Base-by-base conservation (phyloP, 164 flowering plant genomes). In the Buxus sempervirens region DNA sequence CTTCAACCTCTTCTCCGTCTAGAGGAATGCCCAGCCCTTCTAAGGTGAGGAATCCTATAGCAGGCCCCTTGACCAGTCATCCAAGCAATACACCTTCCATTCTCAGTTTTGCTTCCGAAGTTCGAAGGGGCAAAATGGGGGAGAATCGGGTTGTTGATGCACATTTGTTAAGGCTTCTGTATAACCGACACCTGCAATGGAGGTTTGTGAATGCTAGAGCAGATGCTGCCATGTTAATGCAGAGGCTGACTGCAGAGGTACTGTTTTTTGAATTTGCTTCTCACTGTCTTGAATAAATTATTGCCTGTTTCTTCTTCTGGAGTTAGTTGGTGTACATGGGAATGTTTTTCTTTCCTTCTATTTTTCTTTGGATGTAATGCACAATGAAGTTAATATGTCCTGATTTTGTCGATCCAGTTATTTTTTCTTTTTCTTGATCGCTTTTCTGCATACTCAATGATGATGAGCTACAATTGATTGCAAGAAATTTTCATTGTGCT, bases 131-230 rank as follows among this genome's bases (percentile, higher is more conserved):
- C 64, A 91, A 80, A 79, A 60, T 82, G 66, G 95, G 88, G 58
- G 97, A 86, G 66, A 83, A 75, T 73, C 76, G 80, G 63, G 72
- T 86, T 63, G 77, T 63, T 48, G 88, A 90, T 77, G 97, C 89
- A 15, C 95, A 91, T 66, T 66, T 73, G 51, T 74, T 91, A 76
- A 87, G 93, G 78, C 69, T 90, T 38, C 70, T 90, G 27, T 69
- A 91, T 76, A 90, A 90, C 70, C 80, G 90, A 68, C 79, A 83
- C 27, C 65, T 91, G 82, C 96, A 94, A 38, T 94, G 98, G 98
- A 82, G 93, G 22, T 88, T 86, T 75, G 79, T 79, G 8, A 91
- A 91, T 82, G 97, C 96, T 0, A 85, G 86, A 81, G 85, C 83
- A 41, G 86, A 84, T 75, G 81, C 85, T 69, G 72, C 95, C 10